Conservation (phyloP, 2,329 filamentous ascomycete genomes). For the Hypoxylon sp. region DNA sequence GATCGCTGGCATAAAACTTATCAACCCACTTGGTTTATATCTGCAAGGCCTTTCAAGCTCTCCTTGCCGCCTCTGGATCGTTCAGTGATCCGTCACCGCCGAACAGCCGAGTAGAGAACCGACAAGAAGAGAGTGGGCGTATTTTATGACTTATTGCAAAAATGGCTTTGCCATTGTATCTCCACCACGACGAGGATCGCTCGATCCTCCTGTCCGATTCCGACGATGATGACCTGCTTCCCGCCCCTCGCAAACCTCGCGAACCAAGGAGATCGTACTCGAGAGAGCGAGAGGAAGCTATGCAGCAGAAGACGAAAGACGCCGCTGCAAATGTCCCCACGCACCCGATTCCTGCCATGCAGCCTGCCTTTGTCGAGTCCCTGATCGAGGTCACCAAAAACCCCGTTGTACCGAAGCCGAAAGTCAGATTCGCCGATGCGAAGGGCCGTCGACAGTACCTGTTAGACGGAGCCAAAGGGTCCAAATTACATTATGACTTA, state of each 20-base stretch:
- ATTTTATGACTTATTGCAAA: conserved; percentile 24
- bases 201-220: conserved; percentile 45
- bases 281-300: conserved; percentile 34
- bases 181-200: conserved; percentile 43
- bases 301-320: conserved; percentile 44
- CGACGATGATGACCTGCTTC: conserved; percentile 42
- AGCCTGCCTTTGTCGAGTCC: conserved; percentile 83
- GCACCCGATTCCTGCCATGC: conserved; percentile 80
- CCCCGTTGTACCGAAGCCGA: conserved; percentile 57
- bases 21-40: conserved; percentile 13
- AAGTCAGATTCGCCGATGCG: conserved; percentile 62
- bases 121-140: conserved; percentile 25
- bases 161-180: conserved; percentile 43
- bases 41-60: conserved; percentile 20
- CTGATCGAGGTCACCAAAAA: conserved; percentile 73
- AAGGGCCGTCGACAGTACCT: conserved; percentile 70
- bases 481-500: conserved; percentile 73
- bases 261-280: conserved; percentile 29
- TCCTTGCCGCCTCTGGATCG: conserved; percentile 11
- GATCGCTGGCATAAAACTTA: conserved; percentile 25
- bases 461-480: conserved; percentile 72
- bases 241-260: conserved; percentile 28
- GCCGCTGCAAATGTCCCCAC: conserved; percentile 49
- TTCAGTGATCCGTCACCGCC: conserved; percentile 7
- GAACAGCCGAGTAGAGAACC: conserved; percentile 12